Evolutionary conservation across 768 basidiomycete genomes (phyloP).

Genomic region (Trichaptum fuscoviolaceum): DNA sequence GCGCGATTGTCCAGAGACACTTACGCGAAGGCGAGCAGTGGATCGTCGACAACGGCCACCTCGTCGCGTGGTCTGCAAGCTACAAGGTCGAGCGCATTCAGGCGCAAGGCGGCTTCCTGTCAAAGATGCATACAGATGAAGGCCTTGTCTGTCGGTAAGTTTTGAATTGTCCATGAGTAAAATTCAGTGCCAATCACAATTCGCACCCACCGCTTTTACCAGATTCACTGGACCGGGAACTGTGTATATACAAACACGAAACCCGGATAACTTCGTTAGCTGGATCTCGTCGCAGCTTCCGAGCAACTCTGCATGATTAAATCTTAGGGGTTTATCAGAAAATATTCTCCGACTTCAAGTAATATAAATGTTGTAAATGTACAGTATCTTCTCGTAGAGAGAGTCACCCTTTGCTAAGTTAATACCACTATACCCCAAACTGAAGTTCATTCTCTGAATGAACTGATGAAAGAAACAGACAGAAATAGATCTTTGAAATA

Average conservation of each 20-base stretch:
- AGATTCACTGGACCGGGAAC: constrained; percentile 30
- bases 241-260: constrained; percentile 29
- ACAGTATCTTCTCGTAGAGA: not conserved
- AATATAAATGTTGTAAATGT: not conserved
- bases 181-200: not conserved
- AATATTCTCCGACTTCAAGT: not conserved
- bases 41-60: constrained; percentile 31
- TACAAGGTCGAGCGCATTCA: constrained; percentile 29
- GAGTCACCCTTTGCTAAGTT: no score
- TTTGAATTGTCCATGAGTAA: not conserved
- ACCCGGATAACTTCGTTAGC: constrained; percentile 22
- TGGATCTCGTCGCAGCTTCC: constrained; percentile 28
- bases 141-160: constrained; percentile 28
- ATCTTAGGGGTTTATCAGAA: not conserved
- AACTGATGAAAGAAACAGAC: not conserved
- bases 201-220: not conserved
- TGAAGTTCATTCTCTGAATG: not conserved
- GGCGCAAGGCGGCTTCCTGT: constrained; percentile 24
- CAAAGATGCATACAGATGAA: constrained; percentile 25
- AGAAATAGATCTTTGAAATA: not conserved
- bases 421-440: no score
- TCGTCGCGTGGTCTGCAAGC: constrained; percentile 29
- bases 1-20: constrained; percentile 24
- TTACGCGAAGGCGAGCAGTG: constrained; percentile 26
- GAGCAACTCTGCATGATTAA: not conserved